Evolutionary conservation across 495 filamentous ascomycete species (phyloP).

Genomic region (Penicillium antarcticum): DNA sequence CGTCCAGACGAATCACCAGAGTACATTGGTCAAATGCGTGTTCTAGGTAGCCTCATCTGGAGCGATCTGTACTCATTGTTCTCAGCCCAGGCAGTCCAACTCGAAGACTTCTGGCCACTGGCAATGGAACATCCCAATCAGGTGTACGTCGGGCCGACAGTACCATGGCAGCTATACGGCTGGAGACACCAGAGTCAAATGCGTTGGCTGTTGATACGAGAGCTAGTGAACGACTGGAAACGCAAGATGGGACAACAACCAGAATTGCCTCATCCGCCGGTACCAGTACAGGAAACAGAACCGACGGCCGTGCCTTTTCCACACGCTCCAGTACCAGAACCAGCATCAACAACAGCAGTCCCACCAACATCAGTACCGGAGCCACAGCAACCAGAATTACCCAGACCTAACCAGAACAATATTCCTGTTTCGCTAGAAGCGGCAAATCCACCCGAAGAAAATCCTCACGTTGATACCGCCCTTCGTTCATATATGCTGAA

Average conservation of each 20-base stretch:
- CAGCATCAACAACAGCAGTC: too few species aligned
- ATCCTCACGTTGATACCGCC: not conserved
- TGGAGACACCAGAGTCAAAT: slow-evolving; percentile 23
- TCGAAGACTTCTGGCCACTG: slow-evolving; percentile 29
- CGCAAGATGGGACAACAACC: not conserved
- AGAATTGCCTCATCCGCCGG: not conserved
- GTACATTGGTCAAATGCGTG: slow-evolving; percentile 27
- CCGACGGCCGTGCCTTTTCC: too few species aligned
- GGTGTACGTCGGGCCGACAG: slow-evolving; percentile 31
- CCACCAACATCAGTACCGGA: not conserved
- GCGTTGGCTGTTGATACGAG: slow-evolving; percentile 6
- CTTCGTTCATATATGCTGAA: not conserved
- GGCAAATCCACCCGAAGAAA: not conserved
- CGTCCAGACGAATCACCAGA: slow-evolving; percentile 20
- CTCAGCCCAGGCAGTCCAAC: slow-evolving; percentile 1
- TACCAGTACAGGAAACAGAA: too few species aligned
- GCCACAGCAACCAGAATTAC: too few species aligned
- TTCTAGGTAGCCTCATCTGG: slow-evolving; percentile 33
- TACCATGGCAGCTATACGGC: slow-evolving; percentile 11
- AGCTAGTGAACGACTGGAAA: slow-evolving; percentile 7
- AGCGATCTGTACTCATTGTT: slow-evolving; percentile 27
- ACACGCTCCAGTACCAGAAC: too few species aligned
- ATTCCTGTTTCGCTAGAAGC: too few species aligned
- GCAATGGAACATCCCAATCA: slow-evolving; percentile 28
- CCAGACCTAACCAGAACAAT: too few species aligned